Evolutionary conservation across 176 grass and related monocot species (phyloP).

Genomic region (Rhynchospora breviuscula): DNA sequence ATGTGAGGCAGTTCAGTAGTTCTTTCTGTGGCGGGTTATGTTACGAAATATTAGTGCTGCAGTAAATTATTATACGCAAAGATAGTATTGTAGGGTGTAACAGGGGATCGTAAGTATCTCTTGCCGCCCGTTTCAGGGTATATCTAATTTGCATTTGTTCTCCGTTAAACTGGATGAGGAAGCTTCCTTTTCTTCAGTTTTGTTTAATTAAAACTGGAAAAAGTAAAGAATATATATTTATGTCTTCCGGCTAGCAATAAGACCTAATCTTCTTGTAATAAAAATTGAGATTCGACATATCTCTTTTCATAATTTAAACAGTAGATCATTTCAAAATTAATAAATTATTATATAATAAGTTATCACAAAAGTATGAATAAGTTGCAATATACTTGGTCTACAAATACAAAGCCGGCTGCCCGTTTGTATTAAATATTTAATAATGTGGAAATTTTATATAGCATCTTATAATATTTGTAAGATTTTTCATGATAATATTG

Average conservation of each 20-base stretch:
- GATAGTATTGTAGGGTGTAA: no score
- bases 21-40: background rate
- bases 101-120: background rate
- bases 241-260: background rate
- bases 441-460: background rate
- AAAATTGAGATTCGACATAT: background rate
- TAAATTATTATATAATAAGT: background rate
- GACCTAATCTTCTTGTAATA: background rate
- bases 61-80: no score
- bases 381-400: background rate
- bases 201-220: background rate
- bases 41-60: no score
- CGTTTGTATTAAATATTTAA: background rate
- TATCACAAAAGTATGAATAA: background rate
- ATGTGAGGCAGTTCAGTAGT: background rate
- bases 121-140: constrained; percentile 10
- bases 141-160: background rate
- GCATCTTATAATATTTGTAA: background rate
- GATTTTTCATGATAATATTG: background rate
- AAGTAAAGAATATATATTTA: background rate
- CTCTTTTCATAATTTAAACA: background rate
- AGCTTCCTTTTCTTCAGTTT: background rate
- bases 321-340: background rate
- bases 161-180: background rate
- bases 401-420: background rate